Evolutionary conservation across 371 early-diverging fungal genomes (phyloP).

Genomic region (Saksenaea vasiformis): DNA sequence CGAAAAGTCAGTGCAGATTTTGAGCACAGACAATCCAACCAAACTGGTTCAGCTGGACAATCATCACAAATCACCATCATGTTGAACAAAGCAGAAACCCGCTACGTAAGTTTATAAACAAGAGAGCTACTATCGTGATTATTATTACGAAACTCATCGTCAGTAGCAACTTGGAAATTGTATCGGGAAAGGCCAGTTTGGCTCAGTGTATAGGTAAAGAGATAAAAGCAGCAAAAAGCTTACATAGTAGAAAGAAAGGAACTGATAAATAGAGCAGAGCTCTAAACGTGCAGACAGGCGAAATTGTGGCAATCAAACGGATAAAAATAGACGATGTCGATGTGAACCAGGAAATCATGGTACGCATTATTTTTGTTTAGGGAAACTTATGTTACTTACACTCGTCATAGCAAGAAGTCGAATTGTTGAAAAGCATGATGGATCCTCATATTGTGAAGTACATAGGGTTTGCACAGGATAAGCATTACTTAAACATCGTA

Average conservation of each 20-base stretch:
- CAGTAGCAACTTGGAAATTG: conserved; percentile 78
- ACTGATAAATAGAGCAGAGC: conserved; percentile 61
- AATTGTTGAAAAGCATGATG: conserved; percentile 64
- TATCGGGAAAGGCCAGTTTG: conserved; percentile 89
- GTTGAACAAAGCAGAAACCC: not conserved
- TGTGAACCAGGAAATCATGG: conserved; percentile 55
- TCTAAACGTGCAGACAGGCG: conserved; percentile 79
- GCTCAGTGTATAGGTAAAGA: conserved; percentile 69
- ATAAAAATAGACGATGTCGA: conserved; percentile 67
- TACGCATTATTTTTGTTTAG: conserved; percentile 6
- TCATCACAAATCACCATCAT: not conserved
- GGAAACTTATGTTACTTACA: not conserved
- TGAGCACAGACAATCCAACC: not conserved
- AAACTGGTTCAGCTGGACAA: conserved; percentile 1
- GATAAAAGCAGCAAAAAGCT: conserved; percentile 18
- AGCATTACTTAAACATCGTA: conserved; percentile 74
- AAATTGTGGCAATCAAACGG: conserved; percentile 87
- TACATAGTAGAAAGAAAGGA: conserved; percentile 32
- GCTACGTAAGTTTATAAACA: conserved; percentile 12
- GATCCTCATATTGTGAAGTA: conserved; percentile 88
- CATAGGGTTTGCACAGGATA: conserved; percentile 75
- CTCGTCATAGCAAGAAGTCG: conserved; percentile 71
- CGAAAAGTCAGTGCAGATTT: not conserved
- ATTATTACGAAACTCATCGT: not conserved
- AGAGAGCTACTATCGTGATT: no score